Evolutionary conservation across 2,329 filamentous ascomycete species (phyloP).

Genomic region (Apiospora malaysiana): DNA sequence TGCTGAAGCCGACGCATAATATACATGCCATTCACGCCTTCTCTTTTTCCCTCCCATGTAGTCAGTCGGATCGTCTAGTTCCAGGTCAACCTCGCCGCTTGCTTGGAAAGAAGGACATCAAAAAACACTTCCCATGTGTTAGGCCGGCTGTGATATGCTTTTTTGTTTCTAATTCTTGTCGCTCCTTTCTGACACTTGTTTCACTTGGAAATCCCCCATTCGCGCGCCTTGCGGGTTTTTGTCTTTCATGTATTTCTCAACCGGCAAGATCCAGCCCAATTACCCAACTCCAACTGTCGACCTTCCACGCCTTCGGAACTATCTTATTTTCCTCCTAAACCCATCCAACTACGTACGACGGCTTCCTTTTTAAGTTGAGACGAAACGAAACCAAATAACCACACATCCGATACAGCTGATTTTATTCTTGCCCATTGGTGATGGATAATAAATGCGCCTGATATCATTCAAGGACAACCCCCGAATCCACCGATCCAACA

Average conservation of each 20-base stretch:
- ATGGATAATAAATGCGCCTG: conserved; percentile 15
- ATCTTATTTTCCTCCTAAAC: not conserved
- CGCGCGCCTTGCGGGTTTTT: not conserved
- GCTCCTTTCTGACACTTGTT: conserved; percentile 11
- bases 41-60: conserved; percentile 1
- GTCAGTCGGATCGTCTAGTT: conserved; percentile 1
- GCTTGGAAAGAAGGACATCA: not conserved
- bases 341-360: conserved; percentile 11
- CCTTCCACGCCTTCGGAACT: conserved; percentile 7
- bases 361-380: conserved; percentile 10
- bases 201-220: conserved; percentile 1
- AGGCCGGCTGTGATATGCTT: not conserved
- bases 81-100: conserved; percentile 3
- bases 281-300: not conserved
- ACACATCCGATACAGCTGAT: not conserved
- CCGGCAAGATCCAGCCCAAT: not conserved
- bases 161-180: conserved; percentile 8
- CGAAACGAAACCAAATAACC: not conserved
- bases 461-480: not conserved
- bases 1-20: not conserved
- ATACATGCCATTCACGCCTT: not conserved
- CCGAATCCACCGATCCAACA: not conserved
- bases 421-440: not conserved
- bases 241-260: conserved; percentile 3
- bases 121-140: not conserved